Evolutionary conservation across 2,329 filamentous ascomycete genomes (phyloP).

Genomic region (Cladosporium halotolerans): DNA sequence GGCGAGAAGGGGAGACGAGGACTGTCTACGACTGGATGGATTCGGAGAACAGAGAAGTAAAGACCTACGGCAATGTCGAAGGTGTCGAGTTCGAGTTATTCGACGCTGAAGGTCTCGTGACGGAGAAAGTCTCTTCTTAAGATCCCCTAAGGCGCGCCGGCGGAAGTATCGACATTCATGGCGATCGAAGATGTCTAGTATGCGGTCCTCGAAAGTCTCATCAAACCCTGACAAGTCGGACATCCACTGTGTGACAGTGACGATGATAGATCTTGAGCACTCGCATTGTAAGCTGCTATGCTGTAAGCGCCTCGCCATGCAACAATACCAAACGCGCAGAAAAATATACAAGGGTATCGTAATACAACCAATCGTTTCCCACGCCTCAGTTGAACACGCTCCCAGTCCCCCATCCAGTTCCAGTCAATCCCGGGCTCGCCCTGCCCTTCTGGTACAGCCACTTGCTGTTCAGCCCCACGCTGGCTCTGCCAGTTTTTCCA

Average conservation of each 20-base stretch:
- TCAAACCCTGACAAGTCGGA: too few relatives aligned
- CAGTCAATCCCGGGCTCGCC: conserved; percentile 44
- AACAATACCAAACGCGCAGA: not conserved
- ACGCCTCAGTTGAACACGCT: conserved; percentile 13
- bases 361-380: not conserved
- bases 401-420: conserved; percentile 14
- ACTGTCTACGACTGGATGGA: conserved; percentile 35
- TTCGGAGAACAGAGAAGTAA: conserved; percentile 30
- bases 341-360: conserved; percentile 5
- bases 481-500: conserved; percentile 45
- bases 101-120: conserved; percentile 27
- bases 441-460: conserved; percentile 84
- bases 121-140: not conserved
- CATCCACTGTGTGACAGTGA: too few relatives aligned
- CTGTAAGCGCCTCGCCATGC: not conserved
- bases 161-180: too few relatives aligned
- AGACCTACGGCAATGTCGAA: conserved; percentile 32
- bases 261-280: not conserved
- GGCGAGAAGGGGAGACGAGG: conserved; percentile 31
- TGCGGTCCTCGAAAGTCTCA: too few relatives aligned
- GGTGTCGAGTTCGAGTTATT: conserved; percentile 32
- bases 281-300: not conserved
- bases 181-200: too few relatives aligned
- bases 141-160: too few relatives aligned
- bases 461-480: conserved; percentile 78